Base-by-base conservation (phyloP, 306 rosid genomes). In the Chamaecrista fasciculata region DNA sequence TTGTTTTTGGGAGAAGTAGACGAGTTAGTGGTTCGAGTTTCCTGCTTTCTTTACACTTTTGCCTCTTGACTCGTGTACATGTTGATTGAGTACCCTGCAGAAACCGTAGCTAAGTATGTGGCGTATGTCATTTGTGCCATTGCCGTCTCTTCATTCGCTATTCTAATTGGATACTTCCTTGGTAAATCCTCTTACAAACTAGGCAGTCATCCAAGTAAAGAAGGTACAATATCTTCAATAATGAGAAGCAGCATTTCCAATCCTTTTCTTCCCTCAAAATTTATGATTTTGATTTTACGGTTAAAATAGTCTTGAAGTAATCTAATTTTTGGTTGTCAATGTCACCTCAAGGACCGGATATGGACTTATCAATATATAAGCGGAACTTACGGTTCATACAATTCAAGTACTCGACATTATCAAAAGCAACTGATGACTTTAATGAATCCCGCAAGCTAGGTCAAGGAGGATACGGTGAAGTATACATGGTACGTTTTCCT, bases 381-480 rank as follows among this genome's bases (percentile, higher is more conserved):
- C 46, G 47, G 43, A 66, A 48, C 68, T 12, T 63, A 57, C 69
- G 19, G 2, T 69, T 73, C 55, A 69, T 80, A 72, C 72, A 63
- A 21, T 82, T 82, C 69, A 66, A 51, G 14, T 82, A 69, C 74
- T 69, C 75, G 8, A 74, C 82, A 18, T 67, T 82, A 34, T 75
- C 68, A 46, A 76, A 73, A 60, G 82, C 87, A 51, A 76, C 84
- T 0, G 71, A 73, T 3, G 28, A 59, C 53, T 79, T 82, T 62
- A 56, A 31, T 36, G 74, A 79, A 56, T 69, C 67, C 34, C 47
- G 16, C 67, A 82, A 58, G 74, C 81, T 83, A 64, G 84, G 80
- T 36, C 72, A 76, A 14, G 84, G 84, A 70, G 82, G 87, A 40
- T 65, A 63, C 56, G 78, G 84, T 36, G 82, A 76, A 76, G 78